Percentiles rank a stretch among this genome's conserved stretches.
phyloP scores from a whole-genome alignment of 75 land plant species.

The Picea glauca region DNA sequence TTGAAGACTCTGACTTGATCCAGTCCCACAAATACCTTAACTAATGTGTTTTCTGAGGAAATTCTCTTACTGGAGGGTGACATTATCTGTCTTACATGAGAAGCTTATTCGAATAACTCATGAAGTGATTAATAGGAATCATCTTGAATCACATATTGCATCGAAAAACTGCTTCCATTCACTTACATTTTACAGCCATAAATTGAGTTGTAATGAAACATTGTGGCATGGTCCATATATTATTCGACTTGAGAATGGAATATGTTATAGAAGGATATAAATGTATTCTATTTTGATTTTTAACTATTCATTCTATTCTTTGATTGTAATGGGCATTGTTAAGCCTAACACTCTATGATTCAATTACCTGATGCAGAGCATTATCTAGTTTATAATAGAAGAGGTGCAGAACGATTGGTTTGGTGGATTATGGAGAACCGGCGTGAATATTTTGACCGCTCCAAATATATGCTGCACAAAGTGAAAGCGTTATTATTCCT shows the following conservation, averaged over 20 bases:
- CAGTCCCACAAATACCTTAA: background rate
- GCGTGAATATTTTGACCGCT: slow-evolving; percentile 81
- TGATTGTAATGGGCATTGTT: background rate
- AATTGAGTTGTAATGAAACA: background rate
- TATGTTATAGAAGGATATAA: background rate
- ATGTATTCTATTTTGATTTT: background rate
- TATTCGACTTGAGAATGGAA: background rate
- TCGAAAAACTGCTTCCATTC: background rate
- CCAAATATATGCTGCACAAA: slow-evolving; percentile 70
- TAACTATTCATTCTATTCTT: background rate
- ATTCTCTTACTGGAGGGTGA: background rate
- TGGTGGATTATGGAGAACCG: slow-evolving; percentile 99
- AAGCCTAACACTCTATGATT: background rate
- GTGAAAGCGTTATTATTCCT: slow-evolving; percentile 82
- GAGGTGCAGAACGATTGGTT: slow-evolving; percentile 60
- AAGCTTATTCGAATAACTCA: background rate
- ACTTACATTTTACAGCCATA: background rate
- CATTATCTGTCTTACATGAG: background rate
- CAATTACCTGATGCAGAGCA: slow-evolving; percentile 54
- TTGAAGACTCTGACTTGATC: too few species aligned
- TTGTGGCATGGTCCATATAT: background rate
- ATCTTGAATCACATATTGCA: background rate
- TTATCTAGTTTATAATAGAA: slow-evolving; percentile 49
- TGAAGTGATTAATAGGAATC: background rate
- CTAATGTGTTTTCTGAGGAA: background rate